A percentile compares a stretch with the other conserved stretches of the same genome.
phyloP scores from a whole-genome alignment of 169 alveolate genomes.

The Cystoisospora suis region DNA sequence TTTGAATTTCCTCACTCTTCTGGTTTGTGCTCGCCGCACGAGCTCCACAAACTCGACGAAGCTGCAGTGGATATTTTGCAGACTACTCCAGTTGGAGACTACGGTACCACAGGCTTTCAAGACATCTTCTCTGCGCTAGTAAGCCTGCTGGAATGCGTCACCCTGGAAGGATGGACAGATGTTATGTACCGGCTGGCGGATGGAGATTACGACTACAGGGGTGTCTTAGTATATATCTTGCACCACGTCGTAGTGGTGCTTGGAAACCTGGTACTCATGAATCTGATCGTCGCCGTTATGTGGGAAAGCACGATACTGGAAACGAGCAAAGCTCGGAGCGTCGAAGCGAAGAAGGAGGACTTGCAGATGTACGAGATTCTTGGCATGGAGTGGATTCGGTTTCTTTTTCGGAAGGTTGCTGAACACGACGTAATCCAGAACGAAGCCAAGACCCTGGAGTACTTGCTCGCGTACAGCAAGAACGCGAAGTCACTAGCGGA shows the following conservation, averaged over 20 bases:
- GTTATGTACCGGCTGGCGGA: slow-evolving; percentile 57
- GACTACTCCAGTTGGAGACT: slow-evolving; percentile 39
- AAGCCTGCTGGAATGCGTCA: slow-evolving; percentile 53
- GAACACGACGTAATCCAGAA: not conserved
- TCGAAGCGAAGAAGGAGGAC: slow-evolving; percentile 22
- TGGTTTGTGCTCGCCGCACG: slow-evolving; percentile 26
- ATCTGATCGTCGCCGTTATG: slow-evolving; percentile 58
- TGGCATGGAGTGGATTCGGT: slow-evolving; percentile 59
- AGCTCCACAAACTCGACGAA: slow-evolving; percentile 45
- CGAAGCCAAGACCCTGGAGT: not conserved
- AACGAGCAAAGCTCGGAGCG: not conserved
- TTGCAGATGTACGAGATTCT: slow-evolving; percentile 6
- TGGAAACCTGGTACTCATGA: slow-evolving; percentile 59
- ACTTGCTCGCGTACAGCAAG: not conserved
- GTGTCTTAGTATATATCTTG: slow-evolving; percentile 22
- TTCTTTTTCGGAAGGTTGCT: not conserved
- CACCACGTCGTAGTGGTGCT: slow-evolving; percentile 46
- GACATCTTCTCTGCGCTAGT: slow-evolving; percentile 35
- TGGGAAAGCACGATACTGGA: slow-evolving; percentile 48
- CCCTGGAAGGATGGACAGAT: slow-evolving; percentile 61
- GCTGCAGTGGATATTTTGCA: slow-evolving; percentile 42
- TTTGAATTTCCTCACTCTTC: slow-evolving; percentile 41
- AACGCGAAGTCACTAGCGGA: not conserved
- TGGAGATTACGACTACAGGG: slow-evolving; percentile 45
- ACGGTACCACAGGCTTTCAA: slow-evolving; percentile 55